A percentile compares a stretch with the other conserved stretches of the same genome.
Conservation (phyloP, 371 early-diverging fungal species). For the Syncephalastrum sp. region DNA sequence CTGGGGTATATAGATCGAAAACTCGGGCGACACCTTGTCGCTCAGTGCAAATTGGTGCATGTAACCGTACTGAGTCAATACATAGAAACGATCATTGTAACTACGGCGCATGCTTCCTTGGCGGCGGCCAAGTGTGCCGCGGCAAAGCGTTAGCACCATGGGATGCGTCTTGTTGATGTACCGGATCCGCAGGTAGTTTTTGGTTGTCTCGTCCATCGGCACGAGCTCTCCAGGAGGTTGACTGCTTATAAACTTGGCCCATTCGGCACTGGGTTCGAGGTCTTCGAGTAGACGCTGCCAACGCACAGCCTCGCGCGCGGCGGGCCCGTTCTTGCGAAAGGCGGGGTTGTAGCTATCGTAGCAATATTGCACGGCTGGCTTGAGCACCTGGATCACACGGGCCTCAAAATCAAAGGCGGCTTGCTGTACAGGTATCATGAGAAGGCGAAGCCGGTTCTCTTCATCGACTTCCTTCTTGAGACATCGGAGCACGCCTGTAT, state of each 20-base stretch:
- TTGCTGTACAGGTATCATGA: conserved; percentile 34
- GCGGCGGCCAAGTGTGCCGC: conserved; percentile 35
- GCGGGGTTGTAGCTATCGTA: conserved; percentile 19
- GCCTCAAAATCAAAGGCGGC: conserved; percentile 25
- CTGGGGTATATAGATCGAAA: conserved; percentile 37
- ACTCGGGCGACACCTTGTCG: conserved; percentile 39
- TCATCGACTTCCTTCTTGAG: conserved; percentile 43
- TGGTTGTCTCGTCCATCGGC: conserved; percentile 8
- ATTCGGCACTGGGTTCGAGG: conserved; percentile 30
- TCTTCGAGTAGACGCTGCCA: conserved; percentile 21
- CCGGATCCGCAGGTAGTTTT: conserved; percentile 34
- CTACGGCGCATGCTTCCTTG: conserved; percentile 26
- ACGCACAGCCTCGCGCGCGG: conserved; percentile 11
- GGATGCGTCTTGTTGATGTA: conserved; percentile 43
- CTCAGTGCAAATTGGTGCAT: conserved; percentile 40
- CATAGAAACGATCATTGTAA: conserved; percentile 29
- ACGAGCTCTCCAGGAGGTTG: conserved; percentile 5
- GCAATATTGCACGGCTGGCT: conserved; percentile 24
- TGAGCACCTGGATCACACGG: conserved; percentile 18
- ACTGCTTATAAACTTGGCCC: conserved; percentile 25
- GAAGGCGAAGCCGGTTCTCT: conserved; percentile 33
- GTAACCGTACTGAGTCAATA: conserved; percentile 36
- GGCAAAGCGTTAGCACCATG: conserved; percentile 33
- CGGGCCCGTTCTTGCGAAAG: conserved; percentile 15
- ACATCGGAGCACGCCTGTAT: conserved; percentile 33